Conservation (phyloP, 106 monocot species). For the Ottelia alismoides region DNA sequence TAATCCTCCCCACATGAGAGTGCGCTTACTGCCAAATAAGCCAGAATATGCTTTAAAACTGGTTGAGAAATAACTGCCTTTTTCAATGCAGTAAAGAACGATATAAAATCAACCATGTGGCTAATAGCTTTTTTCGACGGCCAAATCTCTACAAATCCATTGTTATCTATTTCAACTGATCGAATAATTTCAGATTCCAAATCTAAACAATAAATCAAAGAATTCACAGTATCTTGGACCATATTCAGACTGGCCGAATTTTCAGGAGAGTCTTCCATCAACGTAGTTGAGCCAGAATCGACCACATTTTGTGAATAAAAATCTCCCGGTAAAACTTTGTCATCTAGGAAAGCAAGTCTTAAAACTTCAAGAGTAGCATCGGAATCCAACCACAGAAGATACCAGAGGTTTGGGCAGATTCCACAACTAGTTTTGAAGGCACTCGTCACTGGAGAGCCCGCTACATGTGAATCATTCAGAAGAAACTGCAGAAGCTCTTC, state of each 20-base stretch:
- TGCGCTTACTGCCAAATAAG: slow-evolving; percentile 37
- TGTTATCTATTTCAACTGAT: slow-evolving; percentile 30
- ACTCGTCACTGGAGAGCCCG: slow-evolving; percentile 30
- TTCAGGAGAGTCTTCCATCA: slow-evolving; percentile 5
- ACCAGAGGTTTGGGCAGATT: slow-evolving; percentile 61
- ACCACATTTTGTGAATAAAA: slow-evolving; percentile 3
- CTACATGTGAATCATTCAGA: slow-evolving; percentile 54
- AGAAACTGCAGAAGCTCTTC: slow-evolving; percentile 76
- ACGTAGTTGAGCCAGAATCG: slow-evolving; percentile 1
- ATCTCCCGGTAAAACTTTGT: slow-evolving; percentile 8
- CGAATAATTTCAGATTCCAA: slow-evolving; percentile 50
- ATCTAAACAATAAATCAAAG: slow-evolving; percentile 46
- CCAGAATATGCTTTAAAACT: slow-evolving; percentile 68
- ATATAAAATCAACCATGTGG: slow-evolving; percentile 60
- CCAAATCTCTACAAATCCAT: slow-evolving; percentile 35
- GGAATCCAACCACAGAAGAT: slow-evolving; percentile 65
- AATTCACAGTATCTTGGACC: slow-evolving; percentile 40
- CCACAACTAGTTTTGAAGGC: slow-evolving; percentile 43
- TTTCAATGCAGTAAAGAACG: slow-evolving; percentile 48
- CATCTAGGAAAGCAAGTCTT: slow-evolving; percentile 47
- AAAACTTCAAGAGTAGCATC: slow-evolving; percentile 87
- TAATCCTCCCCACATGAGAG: slow-evolving; percentile 1
- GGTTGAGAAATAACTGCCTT: slow-evolving; percentile 37
- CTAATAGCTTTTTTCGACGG: slow-evolving; percentile 57
- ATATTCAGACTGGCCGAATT: slow-evolving; percentile 21